Conservation (phyloP, 345 rosid genomes). For the Ceriops zippeliana region DNA sequence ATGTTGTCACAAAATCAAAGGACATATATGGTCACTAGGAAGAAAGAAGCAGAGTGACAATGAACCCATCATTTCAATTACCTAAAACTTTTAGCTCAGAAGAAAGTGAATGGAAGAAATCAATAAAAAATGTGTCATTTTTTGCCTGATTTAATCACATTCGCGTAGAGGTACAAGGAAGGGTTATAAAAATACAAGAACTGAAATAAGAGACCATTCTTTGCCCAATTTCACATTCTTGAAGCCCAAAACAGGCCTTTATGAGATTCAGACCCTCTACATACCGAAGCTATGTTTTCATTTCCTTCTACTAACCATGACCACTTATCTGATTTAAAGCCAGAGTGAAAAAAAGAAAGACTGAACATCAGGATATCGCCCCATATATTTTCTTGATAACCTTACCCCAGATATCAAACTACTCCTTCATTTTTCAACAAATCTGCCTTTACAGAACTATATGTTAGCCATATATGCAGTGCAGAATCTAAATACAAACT, state of each 20-base stretch:
- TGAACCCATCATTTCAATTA: background rate
- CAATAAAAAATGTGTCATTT: background rate
- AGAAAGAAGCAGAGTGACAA: background rate
- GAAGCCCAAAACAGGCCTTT: constrained; percentile 1
- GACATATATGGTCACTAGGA: background rate
- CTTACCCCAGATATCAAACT: background rate
- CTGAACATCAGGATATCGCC: background rate
- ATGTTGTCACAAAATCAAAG: background rate
- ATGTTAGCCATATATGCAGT: too few species aligned
- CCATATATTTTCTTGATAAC: background rate
- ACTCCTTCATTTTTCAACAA: background rate
- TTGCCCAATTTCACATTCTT: too few species aligned
- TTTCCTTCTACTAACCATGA: background rate
- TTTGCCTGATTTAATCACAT: too few species aligned
- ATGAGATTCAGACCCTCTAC: constrained; percentile 1
- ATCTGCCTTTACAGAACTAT: background rate
- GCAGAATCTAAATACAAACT: too few species aligned
- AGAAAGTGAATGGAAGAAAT: too few species aligned
- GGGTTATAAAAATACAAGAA: too few species aligned
- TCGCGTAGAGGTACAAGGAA: too few species aligned
- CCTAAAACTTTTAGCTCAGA: too few species aligned
- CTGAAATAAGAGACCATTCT: too few species aligned
- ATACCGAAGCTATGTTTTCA: background rate
- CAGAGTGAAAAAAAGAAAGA: background rate
- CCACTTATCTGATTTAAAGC: background rate